Conservation (phyloP, 495 filamentous ascomycete genomes). For the Mycothermus thermophilus region DNA sequence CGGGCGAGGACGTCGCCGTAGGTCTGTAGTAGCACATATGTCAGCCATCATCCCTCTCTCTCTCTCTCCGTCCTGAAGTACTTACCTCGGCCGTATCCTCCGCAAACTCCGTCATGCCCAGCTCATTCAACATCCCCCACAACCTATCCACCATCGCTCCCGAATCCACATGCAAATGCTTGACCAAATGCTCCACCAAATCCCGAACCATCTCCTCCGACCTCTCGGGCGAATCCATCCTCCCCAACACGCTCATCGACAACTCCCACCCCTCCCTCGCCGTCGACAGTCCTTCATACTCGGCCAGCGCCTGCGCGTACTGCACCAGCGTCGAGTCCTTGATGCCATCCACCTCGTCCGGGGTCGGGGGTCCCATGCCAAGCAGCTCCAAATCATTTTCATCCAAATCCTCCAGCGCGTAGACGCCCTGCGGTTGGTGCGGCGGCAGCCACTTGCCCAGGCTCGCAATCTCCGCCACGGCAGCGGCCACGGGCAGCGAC, state of each 20-base stretch:
- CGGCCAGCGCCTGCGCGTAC: slow-evolving; percentile 50
- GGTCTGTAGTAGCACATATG: slow-evolving; percentile 40
- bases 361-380: slow-evolving; percentile 30
- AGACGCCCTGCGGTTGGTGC: slow-evolving; percentile 23
- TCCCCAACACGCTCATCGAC: slow-evolving; percentile 58
- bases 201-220: slow-evolving; percentile 51
- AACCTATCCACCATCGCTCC: slow-evolving; percentile 58
- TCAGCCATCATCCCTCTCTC: slow-evolving; percentile 12
- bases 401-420: slow-evolving; percentile 30
- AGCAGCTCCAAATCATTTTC: slow-evolving; percentile 42
- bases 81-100: slow-evolving; percentile 63
- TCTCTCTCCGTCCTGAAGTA: slow-evolving; percentile 5
- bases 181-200: slow-evolving; percentile 43
- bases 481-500: slow-evolving; percentile 61
- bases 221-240: slow-evolving; percentile 50
- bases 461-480: slow-evolving; percentile 65
- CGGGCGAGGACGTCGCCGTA: slow-evolving; percentile 59
- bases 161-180: slow-evolving; percentile 48
- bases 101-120: slow-evolving; percentile 58
- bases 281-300: slow-evolving; percentile 26
- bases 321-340: slow-evolving; percentile 60
- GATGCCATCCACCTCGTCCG: slow-evolving; percentile 36
- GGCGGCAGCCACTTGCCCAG: slow-evolving; percentile 60
- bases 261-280: slow-evolving; percentile 67
- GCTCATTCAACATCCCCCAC: slow-evolving; percentile 51